Evolutionary conservation across 257 asterid genomes (phyloP).

Genomic region (Pogostemon cablin): DNA sequence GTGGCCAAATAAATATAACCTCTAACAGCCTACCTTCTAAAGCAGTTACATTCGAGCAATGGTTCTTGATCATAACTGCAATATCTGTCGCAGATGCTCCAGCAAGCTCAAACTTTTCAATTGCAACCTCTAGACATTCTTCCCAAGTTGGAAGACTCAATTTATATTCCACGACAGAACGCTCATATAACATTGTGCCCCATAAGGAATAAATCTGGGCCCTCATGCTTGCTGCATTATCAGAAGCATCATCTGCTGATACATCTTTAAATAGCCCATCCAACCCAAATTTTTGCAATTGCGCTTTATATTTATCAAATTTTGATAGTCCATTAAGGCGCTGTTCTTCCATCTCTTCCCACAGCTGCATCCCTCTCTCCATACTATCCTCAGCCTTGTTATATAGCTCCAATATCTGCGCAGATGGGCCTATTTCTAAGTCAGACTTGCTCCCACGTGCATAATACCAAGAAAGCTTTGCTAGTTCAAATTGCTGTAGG

Average conservation of each 20-base stretch:
- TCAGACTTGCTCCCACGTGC: slow-evolving; percentile 56
- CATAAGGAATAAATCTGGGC: slow-evolving; percentile 81
- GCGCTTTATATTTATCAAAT: slow-evolving; percentile 61
- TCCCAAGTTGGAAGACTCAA: slow-evolving; percentile 87
- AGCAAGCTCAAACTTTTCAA: slow-evolving; percentile 87
- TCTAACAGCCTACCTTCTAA: slow-evolving; percentile 59
- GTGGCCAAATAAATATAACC: neutral
- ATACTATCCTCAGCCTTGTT: slow-evolving; percentile 95
- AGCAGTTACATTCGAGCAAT: slow-evolving; percentile 93
- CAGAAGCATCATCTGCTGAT: slow-evolving; percentile 67
- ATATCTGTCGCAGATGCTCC: slow-evolving; percentile 87
- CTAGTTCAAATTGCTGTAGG: slow-evolving; percentile 82
- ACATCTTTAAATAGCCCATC: slow-evolving; percentile 59
- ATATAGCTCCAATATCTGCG: slow-evolving; percentile 73
- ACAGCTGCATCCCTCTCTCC: slow-evolving; percentile 87
- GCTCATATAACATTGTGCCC: slow-evolving; percentile 92
- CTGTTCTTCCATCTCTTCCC: slow-evolving; percentile 96
- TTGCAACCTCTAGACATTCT: slow-evolving; percentile 90
- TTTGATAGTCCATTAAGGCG: slow-evolving; percentile 85
- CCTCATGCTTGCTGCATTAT: slow-evolving; percentile 68
- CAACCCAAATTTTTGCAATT: slow-evolving; percentile 62
- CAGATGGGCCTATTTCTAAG: slow-evolving; percentile 52
- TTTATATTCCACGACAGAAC: slow-evolving; percentile 91
- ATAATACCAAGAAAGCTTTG: slow-evolving; percentile 84
- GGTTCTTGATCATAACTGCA: slow-evolving; percentile 94